A percentile compares a stretch with the other conserved stretches of the same genome.
Conservation (phyloP, 2,329 filamentous ascomycete species). For the Venturia oleaginea region DNA sequence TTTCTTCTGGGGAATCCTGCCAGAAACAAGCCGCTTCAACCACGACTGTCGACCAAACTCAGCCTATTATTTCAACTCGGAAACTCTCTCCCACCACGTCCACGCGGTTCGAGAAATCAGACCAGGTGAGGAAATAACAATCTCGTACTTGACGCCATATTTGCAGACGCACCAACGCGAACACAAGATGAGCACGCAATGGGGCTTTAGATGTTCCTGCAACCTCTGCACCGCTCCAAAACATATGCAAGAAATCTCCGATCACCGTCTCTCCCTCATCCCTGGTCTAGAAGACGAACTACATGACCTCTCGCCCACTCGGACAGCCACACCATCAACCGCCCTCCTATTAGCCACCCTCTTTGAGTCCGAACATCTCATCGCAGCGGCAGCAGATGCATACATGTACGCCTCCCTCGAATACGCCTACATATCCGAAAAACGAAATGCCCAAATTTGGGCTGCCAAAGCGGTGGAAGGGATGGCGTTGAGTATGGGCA, state of each 20-base stretch:
- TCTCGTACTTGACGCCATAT: conserved; percentile 25
- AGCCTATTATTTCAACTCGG: conserved; percentile 29
- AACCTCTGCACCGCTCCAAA: conserved; percentile 24
- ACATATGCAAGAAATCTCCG: conserved; percentile 24
- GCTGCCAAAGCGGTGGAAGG: conserved; percentile 18
- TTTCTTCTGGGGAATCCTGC: conserved; percentile 11
- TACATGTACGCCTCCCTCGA: conserved; percentile 32
- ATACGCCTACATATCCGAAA: conserved; percentile 30
- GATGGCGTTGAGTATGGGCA: conserved; percentile 5
- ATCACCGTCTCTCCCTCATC: conserved; percentile 28
- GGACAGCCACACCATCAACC: conserved; percentile 21
- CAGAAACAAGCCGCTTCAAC: conserved; percentile 25
- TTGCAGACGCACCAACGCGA: conserved; percentile 25
- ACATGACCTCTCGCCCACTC: conserved; percentile 24
- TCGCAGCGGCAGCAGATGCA: conserved; percentile 26
- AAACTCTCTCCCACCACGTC: conserved; percentile 29
- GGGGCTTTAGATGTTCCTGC: conserved; percentile 34
- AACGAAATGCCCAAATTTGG: conserved; percentile 24
- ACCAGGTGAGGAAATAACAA: conserved; percentile 34
- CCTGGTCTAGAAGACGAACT: conserved; percentile 25
- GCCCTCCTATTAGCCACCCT: conserved; percentile 31
- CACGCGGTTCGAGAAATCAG: conserved; percentile 29
- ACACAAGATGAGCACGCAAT: conserved; percentile 24
- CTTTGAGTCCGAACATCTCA: conserved; percentile 29
- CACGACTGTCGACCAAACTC: conserved; percentile 36